phyloP scores from a whole-genome alignment of 2,329 filamentous ascomycete genomes.

The Nigrograna mackinnonii region DNA sequence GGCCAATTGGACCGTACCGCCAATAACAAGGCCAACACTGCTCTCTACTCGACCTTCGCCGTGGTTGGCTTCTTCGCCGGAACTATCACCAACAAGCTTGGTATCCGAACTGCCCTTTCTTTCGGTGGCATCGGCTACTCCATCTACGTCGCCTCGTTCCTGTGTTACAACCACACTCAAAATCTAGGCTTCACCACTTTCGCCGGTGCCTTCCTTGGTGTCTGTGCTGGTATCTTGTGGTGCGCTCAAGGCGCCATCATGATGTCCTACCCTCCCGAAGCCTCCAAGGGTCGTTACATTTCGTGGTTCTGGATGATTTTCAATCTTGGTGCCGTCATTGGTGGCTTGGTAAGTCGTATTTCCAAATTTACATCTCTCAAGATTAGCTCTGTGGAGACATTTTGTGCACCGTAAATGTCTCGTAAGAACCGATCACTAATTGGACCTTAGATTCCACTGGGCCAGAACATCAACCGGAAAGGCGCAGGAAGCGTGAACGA shows the following conservation, averaged over 20 bases:
- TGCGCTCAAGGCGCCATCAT: slow-evolving; percentile 83
- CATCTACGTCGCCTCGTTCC: slow-evolving; percentile 72
- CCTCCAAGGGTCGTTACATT: slow-evolving; percentile 85
- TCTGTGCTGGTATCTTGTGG: slow-evolving; percentile 82
- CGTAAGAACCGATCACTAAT: too few species aligned
- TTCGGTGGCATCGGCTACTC: slow-evolving; percentile 78
- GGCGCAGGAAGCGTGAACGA: slow-evolving; percentile 61
- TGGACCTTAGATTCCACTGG: slow-evolving; percentile 70
- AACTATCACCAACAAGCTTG: slow-evolving; percentile 77
- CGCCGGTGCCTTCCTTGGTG: slow-evolving; percentile 73
- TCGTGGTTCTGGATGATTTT: slow-evolving; percentile 95
- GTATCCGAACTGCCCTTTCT: slow-evolving; percentile 68
- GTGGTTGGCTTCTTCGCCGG: slow-evolving; percentile 67
- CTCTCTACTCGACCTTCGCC: slow-evolving; percentile 73
- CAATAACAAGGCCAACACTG: slow-evolving; percentile 69
- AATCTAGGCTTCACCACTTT: slow-evolving; percentile 76
- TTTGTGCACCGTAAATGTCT: slow-evolving; percentile 2
- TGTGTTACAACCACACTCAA: slow-evolving; percentile 69
- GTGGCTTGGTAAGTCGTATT: slow-evolving; percentile 62
- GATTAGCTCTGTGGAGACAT: not conserved
- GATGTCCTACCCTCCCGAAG: slow-evolving; percentile 85
- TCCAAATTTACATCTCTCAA: not conserved
- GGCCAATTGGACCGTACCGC: slow-evolving; percentile 55
- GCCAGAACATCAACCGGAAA: slow-evolving; percentile 67
- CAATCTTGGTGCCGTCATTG: slow-evolving; percentile 88